Conservation (phyloP, 345 rosid genomes). For the Populus alba region DNA sequence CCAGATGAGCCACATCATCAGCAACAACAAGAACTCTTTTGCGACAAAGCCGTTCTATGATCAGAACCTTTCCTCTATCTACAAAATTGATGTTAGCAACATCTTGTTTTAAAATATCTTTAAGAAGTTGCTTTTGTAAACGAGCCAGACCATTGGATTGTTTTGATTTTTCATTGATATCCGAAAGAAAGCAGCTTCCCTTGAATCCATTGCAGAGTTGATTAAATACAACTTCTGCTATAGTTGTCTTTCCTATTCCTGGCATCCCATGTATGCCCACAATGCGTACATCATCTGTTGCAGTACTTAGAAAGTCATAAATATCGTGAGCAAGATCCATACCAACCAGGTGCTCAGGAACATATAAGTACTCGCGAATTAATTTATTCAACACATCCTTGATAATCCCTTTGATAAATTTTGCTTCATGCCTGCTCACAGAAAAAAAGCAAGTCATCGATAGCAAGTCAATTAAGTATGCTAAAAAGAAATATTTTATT, state of each 20-base stretch:
- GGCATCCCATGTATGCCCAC: background rate
- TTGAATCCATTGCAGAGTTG: background rate
- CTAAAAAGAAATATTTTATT: no score
- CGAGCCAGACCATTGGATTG: background rate
- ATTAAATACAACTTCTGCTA: background rate
- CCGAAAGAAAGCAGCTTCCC: background rate
- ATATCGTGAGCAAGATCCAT: no score
- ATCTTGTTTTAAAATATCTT: background rate
- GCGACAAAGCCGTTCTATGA: background rate
- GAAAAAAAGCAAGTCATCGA: no score
- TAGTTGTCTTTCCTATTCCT: background rate
- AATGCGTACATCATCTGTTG: no score
- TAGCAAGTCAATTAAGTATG: no score
- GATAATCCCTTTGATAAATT: no score
- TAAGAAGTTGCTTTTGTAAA: background rate
- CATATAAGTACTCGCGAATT: no score
- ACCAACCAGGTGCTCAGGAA: no score
- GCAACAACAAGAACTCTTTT: slow-evolving; percentile 12
- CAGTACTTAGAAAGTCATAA: no score
- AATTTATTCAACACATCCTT: no score
- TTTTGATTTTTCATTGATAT: background rate
- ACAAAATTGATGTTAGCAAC: background rate
- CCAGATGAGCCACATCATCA: slow-evolving; percentile 3
- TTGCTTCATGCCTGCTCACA: no score
- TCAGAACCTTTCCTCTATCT: background rate